Evolutionary conservation across 1,284 basidiomycete genomes (phyloP), one percentile per base, ranked within the genome.

Genomic region (Cutaneotrichosporon dermatis): DNA sequence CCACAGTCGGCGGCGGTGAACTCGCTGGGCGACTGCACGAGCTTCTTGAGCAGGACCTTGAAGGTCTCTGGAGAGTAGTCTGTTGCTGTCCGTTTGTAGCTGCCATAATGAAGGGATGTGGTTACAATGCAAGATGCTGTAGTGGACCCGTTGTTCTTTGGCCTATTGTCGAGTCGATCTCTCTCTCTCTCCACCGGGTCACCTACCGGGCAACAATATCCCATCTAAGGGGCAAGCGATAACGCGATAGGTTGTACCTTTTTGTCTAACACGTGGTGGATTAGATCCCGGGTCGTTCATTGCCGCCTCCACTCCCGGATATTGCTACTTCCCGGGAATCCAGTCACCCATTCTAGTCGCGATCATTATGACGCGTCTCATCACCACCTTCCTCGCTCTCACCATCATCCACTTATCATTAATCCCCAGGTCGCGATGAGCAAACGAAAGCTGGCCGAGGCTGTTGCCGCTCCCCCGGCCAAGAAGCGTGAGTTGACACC

Each of bases 1-100:
- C 82, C 83, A 60, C 91, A 84, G 75, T 92, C 89, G 7, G 84
- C 81, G 0, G 88, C 76, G 25, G 80, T 82, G 79, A 93, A 93
- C 64, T 84, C 83, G 66, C 86, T 84, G 2, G 91, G 91, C 0
- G 84, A 84, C 68, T 88, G 83, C 41, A 92, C 85, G 48, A 93
- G 85, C 72, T 86, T 88, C 65, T 84, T 84, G 37, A 93, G 81
- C 4, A 92, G 76, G 0, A 83, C 76, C 70, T 88, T 90, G 84
- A 94, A 92, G 11, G 85, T 83, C 40, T 86, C 83, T 41, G 84
- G 77, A 12, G 82, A 69, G 65, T 71, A 74, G 37, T 55, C 51
- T 50, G 36, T 69, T 45, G 39, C 43, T 16, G 51, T 11, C 33
- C 49, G 42, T 51, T 44, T 45, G 16, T 43, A 37, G 36, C 39